Evolutionary conservation across 768 basidiomycete species (phyloP).

Genomic region (Dioszegia crocea): DNA sequence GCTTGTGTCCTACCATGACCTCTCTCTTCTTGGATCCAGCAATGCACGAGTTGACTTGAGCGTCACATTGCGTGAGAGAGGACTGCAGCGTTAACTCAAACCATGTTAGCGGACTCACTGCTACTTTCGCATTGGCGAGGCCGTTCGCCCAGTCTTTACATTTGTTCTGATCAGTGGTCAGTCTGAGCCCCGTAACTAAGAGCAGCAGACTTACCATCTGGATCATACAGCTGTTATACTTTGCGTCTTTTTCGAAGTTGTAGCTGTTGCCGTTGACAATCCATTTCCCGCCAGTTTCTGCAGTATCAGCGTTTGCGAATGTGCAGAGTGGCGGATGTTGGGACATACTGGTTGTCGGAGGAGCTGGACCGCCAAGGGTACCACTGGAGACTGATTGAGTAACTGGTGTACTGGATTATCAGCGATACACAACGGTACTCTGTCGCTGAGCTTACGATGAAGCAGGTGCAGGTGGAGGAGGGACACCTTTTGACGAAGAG

Average conservation of each 20-base stretch:
- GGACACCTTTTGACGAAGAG: too few species aligned
- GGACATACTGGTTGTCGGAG: neutral
- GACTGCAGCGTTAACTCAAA: neutral
- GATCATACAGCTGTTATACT: neutral
- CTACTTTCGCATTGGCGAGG: neutral
- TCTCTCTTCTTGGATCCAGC: constrained; percentile 2
- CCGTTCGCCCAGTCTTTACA: constrained; percentile 7
- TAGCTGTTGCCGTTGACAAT: neutral
- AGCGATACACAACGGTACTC: neutral
- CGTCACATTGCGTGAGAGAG: neutral
- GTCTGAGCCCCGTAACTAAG: neutral
- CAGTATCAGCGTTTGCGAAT: neutral
- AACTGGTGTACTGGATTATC: neutral
- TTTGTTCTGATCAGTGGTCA: constrained; percentile 5
- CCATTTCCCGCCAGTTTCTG: neutral
- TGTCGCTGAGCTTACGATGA: neutral
- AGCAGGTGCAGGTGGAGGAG: neutral
- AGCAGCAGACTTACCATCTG: constrained; percentile 5
- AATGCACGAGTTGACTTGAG: neutral
- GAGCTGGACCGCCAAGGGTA: neutral
- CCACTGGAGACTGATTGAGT: neutral
- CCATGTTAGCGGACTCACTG: neutral
- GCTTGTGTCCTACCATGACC: neutral
- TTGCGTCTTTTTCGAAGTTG: neutral
- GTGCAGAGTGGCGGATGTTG: neutral